Evolutionary conservation across 2,329 filamentous ascomycete species (phyloP).

Genomic region (Lachnellula cervina): DNA sequence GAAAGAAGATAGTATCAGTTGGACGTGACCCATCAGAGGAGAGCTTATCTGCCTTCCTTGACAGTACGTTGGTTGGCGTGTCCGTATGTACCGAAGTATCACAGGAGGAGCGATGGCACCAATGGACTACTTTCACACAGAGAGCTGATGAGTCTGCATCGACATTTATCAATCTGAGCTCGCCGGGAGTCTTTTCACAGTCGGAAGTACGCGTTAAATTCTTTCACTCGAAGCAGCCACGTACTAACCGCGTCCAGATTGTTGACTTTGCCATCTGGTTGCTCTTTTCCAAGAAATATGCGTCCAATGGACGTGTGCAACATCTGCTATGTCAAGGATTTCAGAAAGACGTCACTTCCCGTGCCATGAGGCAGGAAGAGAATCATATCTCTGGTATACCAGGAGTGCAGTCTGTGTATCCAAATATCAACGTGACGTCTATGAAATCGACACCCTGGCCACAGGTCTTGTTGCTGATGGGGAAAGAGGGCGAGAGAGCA

Average conservation of each 20-base stretch:
- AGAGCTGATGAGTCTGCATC: conserved; percentile 55
- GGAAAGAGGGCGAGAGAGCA: conserved; percentile 67
- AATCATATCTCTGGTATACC: conserved; percentile 48
- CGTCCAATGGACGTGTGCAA: conserved; percentile 48
- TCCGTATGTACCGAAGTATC: conserved; percentile 11
- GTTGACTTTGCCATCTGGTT: conserved; percentile 74
- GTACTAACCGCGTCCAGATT: conserved; percentile 45
- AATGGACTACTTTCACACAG: conserved; percentile 60
- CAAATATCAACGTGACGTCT: conserved; percentile 64
- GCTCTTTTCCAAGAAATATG: conserved; percentile 59
- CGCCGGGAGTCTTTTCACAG: conserved; percentile 49
- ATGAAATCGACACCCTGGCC: conserved; percentile 73
- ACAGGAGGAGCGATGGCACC: conserved; percentile 43
- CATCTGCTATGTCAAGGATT: conserved; percentile 85
- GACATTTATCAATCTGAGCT: conserved; percentile 41
- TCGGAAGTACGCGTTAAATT: conserved; percentile 52
- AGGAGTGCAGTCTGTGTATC: conserved; percentile 58
- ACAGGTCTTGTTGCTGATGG: conserved; percentile 67
- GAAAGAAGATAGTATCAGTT: conserved; percentile 50
- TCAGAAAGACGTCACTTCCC: conserved; percentile 41
- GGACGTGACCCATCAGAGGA: conserved; percentile 11
- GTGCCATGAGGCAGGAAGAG: conserved; percentile 18
- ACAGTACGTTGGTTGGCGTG: conserved; percentile 30
- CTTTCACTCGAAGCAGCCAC: not conserved
- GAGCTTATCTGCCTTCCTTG: conserved; percentile 23